Evolutionary conservation across 2,329 filamentous ascomycete genomes (phyloP), one percentile per base, ranked within the genome.

Genomic region (Fragosphaeria purpurea): DNA sequence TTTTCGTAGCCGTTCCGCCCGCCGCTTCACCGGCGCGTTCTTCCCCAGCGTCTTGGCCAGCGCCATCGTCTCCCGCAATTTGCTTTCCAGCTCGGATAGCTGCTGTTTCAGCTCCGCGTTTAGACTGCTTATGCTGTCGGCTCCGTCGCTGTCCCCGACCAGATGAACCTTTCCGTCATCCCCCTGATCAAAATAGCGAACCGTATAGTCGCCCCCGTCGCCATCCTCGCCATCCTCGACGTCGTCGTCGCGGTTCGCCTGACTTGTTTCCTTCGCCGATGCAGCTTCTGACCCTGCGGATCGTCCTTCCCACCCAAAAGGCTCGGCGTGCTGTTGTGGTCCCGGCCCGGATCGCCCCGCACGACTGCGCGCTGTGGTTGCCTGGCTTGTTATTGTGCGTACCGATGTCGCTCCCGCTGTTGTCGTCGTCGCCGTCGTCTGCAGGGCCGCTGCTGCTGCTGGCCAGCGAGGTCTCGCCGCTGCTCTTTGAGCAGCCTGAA

Each of bases 171-270:
- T 57, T 34, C 68, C 69, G 35, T 61, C 56, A 4, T 65, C 63
- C 11, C 67, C 66, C 58, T 77, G 70, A 50, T 79, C 73, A 53
- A 75, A 79, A 58, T 68, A 76, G 7, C 69, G 67, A 9, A 76
- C 65, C 3, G 64, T 55, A 6, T 60, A 43, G 50, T 51, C 45
- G 11, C 59, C 56, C 38, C 41, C 42, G 11, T 49, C 57, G 10
- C 46, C 41, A 55, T 52, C 41, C 40, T 53, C 41, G 31, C 42
- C 43, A 37, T 42, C 35, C 12, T 37, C 35, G 11, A 37, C 35
- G 11, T 7, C 35, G 35, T 7, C 7, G 11, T 11, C 11, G 35
- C 35, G 7, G 35, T 11, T 11, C 7, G 11, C 35, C 35, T 22
- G 22, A 22, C 35, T 37, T 37, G 35, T 37, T 11, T 37, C 11